Conservation (phyloP, 2,329 filamentous ascomycete genomes). For the Apiospora marii region DNA sequence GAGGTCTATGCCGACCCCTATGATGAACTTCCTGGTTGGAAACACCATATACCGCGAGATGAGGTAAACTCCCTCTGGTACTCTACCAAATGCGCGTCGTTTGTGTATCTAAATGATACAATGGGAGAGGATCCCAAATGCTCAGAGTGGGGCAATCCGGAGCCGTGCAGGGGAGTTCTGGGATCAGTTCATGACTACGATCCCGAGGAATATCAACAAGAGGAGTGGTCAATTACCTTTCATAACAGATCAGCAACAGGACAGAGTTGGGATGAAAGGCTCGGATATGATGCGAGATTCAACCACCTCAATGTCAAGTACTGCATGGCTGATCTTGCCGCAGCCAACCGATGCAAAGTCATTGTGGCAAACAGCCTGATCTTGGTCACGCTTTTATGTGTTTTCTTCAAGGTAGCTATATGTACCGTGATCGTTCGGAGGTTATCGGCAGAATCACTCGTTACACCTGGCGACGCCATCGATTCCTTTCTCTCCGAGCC, state of each 20-base stretch:
- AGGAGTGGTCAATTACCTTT: too few relatives aligned
- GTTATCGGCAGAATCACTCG: neutral
- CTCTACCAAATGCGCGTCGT: too few relatives aligned
- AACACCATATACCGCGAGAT: neutral
- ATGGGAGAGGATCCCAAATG: too few relatives aligned
- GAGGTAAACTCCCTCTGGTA: neutral
- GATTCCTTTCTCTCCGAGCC: neutral
- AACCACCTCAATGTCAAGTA: too few relatives aligned
- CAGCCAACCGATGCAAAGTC: constrained; percentile 9
- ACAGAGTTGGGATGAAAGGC: too few relatives aligned
- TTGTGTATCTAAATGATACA: too few relatives aligned
- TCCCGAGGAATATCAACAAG: too few relatives aligned
- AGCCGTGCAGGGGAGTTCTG: too few relatives aligned
- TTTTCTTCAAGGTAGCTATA: neutral
- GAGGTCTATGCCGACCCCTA: neutral
- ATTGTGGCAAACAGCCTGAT: neutral
- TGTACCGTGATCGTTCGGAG: neutral
- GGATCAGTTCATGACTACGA: too few relatives aligned
- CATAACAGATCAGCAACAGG: too few relatives aligned
- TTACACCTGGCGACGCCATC: neutral
- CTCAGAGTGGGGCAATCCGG: too few relatives aligned
- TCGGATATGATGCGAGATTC: too few relatives aligned
- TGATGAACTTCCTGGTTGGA: neutral
- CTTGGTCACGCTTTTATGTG: neutral
- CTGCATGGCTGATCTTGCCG: neutral